These are phyloP conservation scores for Tylopilus sp. DNA, from an alignment of 768 basidiomycete genomes.

Conservation along the genomic window DNA sequence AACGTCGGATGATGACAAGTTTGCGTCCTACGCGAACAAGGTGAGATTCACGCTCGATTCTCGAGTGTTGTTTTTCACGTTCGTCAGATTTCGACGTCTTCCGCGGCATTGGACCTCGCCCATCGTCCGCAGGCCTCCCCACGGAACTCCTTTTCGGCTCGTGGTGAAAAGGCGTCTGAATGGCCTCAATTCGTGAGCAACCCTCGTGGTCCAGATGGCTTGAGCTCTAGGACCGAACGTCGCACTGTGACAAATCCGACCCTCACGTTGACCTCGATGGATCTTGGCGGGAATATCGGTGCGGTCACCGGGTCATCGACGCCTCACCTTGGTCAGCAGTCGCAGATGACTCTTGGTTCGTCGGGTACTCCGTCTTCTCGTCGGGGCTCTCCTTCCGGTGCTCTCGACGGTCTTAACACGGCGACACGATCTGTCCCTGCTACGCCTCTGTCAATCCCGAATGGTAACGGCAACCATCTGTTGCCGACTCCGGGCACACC, in stretches of 20 bases:
- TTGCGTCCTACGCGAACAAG: slow-evolving; percentile 60
- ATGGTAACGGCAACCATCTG: slow-evolving; percentile 43
- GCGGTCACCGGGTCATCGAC: slow-evolving; percentile 59
- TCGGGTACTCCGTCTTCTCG: slow-evolving; percentile 52
- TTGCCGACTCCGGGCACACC: slow-evolving; percentile 66
- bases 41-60: slow-evolving; percentile 36
- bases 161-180: slow-evolving; percentile 77
- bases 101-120: slow-evolving; percentile 90
- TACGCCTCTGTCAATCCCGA: slow-evolving; percentile 62
- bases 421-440: slow-evolving; percentile 81
- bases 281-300: slow-evolving; percentile 42
- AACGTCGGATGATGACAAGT: slow-evolving; percentile 89
- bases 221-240: slow-evolving; percentile 55
- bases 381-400: slow-evolving; percentile 68
- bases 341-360: slow-evolving; percentile 42
- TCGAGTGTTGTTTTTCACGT: slow-evolving; percentile 5
- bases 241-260: slow-evolving; percentile 75
- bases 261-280: slow-evolving; percentile 58
- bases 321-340: slow-evolving; percentile 60
- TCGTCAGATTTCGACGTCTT: slow-evolving; percentile 73
- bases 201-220: slow-evolving; percentile 57
- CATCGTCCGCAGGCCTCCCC: slow-evolving; percentile 82
- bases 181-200: slow-evolving; percentile 87
- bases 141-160: slow-evolving; percentile 52
- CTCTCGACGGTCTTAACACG: slow-evolving; percentile 56